A percentile compares a stretch with the other conserved stretches of the same genome.
These are phyloP conservation scores for Candida endomychidarum DNA, from an alignment of 805 yeast species.

Conservation along the genomic window DNA sequence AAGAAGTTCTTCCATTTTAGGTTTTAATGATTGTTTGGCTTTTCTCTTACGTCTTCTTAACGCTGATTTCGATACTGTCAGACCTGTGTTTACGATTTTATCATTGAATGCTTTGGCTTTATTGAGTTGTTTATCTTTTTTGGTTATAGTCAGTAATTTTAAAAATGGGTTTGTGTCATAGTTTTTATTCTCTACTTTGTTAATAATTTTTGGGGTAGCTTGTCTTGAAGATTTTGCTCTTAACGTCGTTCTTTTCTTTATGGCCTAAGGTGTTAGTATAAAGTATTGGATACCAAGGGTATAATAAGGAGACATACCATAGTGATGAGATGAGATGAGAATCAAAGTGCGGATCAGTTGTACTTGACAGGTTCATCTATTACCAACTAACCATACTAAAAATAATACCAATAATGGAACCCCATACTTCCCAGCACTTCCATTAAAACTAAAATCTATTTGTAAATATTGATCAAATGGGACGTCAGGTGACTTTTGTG, in stretches of 20 bases:
- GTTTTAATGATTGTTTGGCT: constrained; percentile 60
- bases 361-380: no score
- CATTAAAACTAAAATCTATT: background rate
- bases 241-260: constrained; percentile 36
- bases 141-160: constrained; percentile 51
- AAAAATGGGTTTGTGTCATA: constrained; percentile 49
- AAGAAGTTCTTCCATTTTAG: constrained; percentile 64
- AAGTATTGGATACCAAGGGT: no score
- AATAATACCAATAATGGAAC: background rate
- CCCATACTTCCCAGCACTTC: background rate
- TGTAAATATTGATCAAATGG: constrained; percentile 2
- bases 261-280: constrained; percentile 13
- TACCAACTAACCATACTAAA: no score
- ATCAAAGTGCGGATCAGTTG: no score
- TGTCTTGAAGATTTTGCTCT: constrained; percentile 30
- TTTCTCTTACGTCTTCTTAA: constrained; percentile 61
- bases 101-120: constrained; percentile 40
- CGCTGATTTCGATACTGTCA: constrained; percentile 65
- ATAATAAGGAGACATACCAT: background rate
- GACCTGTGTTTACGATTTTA: constrained; percentile 32
- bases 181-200: constrained; percentile 17
- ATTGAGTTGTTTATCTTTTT: constrained; percentile 49
- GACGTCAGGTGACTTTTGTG: background rate
- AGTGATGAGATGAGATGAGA: constrained; percentile 2
- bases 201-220: constrained; percentile 13